phyloP scores from a whole-genome alignment of 805 yeast species.

The Candida khao-thaluensis region DNA sequence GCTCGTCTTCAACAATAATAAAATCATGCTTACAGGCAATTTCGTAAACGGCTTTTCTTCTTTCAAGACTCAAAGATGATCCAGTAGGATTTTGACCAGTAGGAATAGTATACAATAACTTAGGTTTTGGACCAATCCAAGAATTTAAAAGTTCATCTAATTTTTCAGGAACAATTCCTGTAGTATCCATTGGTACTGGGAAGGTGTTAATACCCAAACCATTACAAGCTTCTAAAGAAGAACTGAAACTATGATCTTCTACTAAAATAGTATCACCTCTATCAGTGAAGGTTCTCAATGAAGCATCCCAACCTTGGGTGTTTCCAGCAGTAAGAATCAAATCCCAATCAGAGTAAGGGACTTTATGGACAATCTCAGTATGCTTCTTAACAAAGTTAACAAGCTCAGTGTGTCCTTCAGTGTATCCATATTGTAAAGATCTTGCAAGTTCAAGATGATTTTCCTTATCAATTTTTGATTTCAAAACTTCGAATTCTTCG shows the following conservation, averaged over 20 bases:
- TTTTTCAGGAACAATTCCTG: constrained; percentile 74
- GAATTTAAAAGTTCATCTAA: constrained; percentile 58
- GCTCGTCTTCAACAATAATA: constrained; percentile 91
- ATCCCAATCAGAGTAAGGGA: constrained; percentile 65
- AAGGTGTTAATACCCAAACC: constrained; percentile 68
- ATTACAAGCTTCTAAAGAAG: constrained; percentile 78
- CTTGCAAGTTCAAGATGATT: constrained; percentile 71
- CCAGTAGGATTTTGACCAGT: constrained; percentile 99
- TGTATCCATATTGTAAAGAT: constrained; percentile 89
- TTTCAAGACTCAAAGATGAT: constrained; percentile 69
- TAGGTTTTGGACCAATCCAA: constrained; percentile 81
- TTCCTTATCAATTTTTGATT: constrained; percentile 18
- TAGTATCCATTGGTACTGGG: constrained; percentile 75
- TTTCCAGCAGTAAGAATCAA: constrained; percentile 73
- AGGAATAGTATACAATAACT: constrained; percentile 82
- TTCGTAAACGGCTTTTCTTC: constrained; percentile 74
- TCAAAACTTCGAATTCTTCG: constrained; percentile 42
- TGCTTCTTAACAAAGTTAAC: constrained; percentile 71
- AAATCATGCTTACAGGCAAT: constrained; percentile 85
- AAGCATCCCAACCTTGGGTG: constrained; percentile 87
- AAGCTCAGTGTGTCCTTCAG: constrained; percentile 78
- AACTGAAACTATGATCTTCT: constrained; percentile 80
- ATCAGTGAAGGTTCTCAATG: constrained; percentile 71
- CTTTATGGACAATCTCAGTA: constrained; percentile 50
- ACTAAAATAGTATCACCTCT: constrained; percentile 81